Evolutionary conservation across 164 flowering plant genomes (phyloP).

Genomic region (Taxillus chinensis): DNA sequence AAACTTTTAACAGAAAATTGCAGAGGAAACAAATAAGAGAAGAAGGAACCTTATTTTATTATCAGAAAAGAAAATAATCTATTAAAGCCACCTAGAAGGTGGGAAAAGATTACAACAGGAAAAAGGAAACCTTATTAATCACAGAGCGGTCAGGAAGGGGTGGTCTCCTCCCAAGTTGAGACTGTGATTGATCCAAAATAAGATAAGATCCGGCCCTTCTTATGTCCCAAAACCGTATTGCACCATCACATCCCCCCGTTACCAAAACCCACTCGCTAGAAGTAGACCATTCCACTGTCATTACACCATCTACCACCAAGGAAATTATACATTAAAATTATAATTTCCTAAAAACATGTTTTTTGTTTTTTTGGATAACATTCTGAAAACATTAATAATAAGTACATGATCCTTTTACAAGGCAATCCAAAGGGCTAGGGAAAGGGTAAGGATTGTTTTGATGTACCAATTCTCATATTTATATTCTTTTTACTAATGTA

Average conservation of each 20-base stretch:
- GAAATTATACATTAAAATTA: conserved; percentile 4
- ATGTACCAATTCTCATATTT: too few species aligned
- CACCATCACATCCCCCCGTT: conserved; percentile 98
- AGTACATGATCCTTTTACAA: too few species aligned
- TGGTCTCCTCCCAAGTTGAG: conserved; percentile 92
- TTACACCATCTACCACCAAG: conserved; percentile 72
- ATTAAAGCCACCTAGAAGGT: too few species aligned
- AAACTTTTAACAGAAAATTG: too few species aligned
- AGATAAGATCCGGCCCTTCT: conserved; percentile 90
- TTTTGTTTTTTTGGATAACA: background rate
- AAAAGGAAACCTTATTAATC: conserved; percentile 35
- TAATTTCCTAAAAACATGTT: background rate
- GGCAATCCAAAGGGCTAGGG: too few species aligned
- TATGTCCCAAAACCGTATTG: conserved; percentile 98
- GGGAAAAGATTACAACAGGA: background rate
- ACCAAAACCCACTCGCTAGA: conserved; percentile 93
- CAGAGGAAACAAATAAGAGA: too few species aligned
- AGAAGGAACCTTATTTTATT: too few species aligned
- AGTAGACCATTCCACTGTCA: conserved; percentile 88
- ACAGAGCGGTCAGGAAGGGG: conserved; percentile 35
- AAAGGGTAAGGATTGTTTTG: too few species aligned
- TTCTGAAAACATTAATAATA: too few species aligned
- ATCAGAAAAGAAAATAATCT: too few species aligned
- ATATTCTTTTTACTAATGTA: too few species aligned
- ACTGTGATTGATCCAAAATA: conserved; percentile 73